Conservation (phyloP, 2,329 filamentous ascomycete species). For the Verticillium albo-atrum region DNA sequence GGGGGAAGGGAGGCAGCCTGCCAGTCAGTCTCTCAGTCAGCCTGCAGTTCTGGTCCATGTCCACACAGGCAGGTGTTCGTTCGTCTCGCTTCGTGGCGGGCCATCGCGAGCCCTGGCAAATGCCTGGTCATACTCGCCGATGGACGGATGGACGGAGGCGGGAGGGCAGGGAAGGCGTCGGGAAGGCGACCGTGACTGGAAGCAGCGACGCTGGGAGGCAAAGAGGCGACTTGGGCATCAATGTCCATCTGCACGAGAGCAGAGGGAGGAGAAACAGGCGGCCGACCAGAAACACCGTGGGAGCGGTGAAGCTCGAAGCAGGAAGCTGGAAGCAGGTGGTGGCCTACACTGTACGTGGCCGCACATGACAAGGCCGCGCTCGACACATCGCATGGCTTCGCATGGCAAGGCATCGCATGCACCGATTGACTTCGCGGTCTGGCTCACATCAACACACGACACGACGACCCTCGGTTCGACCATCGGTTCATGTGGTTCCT, state of each 20-base stretch:
- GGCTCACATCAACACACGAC: too few relatives aligned
- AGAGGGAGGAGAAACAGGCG: background rate
- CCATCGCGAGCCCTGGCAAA: background rate
- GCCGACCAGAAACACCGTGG: background rate
- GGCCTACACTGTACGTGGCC: background rate
- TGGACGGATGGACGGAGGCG: background rate
- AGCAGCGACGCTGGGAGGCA: background rate
- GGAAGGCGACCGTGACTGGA: background rate
- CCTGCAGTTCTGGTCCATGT: too few relatives aligned
- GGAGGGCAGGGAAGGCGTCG: background rate
- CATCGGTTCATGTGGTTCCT: too few relatives aligned
- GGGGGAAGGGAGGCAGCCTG: background rate
- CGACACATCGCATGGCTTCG: background rate
- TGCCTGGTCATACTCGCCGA: background rate
- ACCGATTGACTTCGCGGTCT: too few relatives aligned
- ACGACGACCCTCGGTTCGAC: too few relatives aligned
- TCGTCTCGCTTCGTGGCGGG: background rate
- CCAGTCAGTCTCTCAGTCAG: too few relatives aligned
- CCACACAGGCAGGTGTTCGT: background rate
- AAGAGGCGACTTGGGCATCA: background rate
- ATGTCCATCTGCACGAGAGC: background rate
- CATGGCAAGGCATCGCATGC: background rate
- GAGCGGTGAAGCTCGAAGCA: background rate
- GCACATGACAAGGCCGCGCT: background rate
- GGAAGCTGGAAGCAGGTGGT: too few relatives aligned